Evolutionary conservation across 805 yeast species (phyloP), one percentile per base, ranked within the genome.

Genomic region (Candida glaebosa): DNA sequence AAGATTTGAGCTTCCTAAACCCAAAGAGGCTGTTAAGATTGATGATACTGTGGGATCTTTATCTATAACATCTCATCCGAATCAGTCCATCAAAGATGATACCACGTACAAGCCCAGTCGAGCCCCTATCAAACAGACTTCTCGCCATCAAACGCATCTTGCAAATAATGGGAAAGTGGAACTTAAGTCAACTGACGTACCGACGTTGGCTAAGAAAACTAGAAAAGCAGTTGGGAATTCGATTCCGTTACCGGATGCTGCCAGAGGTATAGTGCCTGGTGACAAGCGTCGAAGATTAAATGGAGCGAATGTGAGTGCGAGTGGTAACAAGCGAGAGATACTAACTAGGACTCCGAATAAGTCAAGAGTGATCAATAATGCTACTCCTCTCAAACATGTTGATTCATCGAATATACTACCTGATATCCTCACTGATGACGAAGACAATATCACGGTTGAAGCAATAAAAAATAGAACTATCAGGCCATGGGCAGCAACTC

Each of bases 401-500:
- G 39, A 33, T 28, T 45, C 54, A 9, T 56, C 58, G 3, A 49
- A 51, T 18, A 51, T 34, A 10, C 54, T 69, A 16, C 75, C 75
- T 1, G 71, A 68, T 18, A 66, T 69, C 20, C 64, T 61, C 2
- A 65, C 72, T 2, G 75, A 69, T 41, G 73, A 67, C 25, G 73
- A 67, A 28, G 56, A 58, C 37, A 56, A 56, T 34, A 5, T 28
- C 12, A 28, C 31, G 5, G 6, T 28, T 14, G 57, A 55, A 6
- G 44, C 40, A 8, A 39, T 37, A 25, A 52, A 51, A 22, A 34
- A 43, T n/a, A 39, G 39, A 19, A 52, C 48, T 14, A 48, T 61
- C 1, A 54, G 57, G 41, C 50, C 58, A 18, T 69, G 75, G 75
- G 74, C 73, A 0, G 60, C 55, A 34, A 58, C 72, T 0, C 69